These are phyloP conservation scores for Pseudotsuga menziesii DNA, from an alignment of 75 land plant genomes.

Conservation along the genomic window DNA sequence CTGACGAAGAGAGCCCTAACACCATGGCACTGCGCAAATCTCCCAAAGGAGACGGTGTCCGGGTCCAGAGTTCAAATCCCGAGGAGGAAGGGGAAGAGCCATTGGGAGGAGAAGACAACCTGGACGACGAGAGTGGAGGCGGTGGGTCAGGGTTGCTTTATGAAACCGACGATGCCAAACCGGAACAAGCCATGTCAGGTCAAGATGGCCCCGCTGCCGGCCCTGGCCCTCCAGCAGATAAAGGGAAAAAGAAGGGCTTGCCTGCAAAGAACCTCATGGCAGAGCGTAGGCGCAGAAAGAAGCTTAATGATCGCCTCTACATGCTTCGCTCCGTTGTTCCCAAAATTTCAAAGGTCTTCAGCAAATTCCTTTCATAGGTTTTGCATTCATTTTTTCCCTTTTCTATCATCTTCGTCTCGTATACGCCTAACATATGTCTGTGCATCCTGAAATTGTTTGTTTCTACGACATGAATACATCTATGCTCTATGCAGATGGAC, in stretches of 20 bases:
- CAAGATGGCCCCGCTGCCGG: not conserved
- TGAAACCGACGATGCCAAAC: slow-evolving; percentile 49
- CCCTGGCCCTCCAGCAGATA: not conserved
- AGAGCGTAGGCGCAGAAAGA: slow-evolving; percentile 38
- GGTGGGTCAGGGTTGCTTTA: slow-evolving; percentile 61
- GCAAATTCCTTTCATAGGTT: too few species aligned
- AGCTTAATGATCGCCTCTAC: slow-evolving; percentile 44
- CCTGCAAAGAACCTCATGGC: slow-evolving; percentile 55
- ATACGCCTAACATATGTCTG: too few species aligned
- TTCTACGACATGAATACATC: not conserved
- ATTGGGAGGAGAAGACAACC: slow-evolving; percentile 35
- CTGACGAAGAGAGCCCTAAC: slow-evolving; percentile 5
- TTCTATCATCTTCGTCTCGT: too few species aligned
- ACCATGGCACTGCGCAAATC: not conserved
- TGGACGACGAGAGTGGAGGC: slow-evolving; percentile 49
- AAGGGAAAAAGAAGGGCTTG: slow-evolving; percentile 24
- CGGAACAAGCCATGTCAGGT: slow-evolving; percentile 14
- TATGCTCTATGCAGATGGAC: slow-evolving; percentile 67
- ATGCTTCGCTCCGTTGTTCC: slow-evolving; percentile 52
- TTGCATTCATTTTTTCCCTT: too few species aligned
- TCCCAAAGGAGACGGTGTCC: not conserved
- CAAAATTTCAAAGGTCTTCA: slow-evolving; percentile 43
- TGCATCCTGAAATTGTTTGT: not conserved
- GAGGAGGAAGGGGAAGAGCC: not conserved
- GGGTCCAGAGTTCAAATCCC: not conserved